Evolutionary conservation across 106 monocot genomes (phyloP).

Genomic region (Gastrodia elata): DNA sequence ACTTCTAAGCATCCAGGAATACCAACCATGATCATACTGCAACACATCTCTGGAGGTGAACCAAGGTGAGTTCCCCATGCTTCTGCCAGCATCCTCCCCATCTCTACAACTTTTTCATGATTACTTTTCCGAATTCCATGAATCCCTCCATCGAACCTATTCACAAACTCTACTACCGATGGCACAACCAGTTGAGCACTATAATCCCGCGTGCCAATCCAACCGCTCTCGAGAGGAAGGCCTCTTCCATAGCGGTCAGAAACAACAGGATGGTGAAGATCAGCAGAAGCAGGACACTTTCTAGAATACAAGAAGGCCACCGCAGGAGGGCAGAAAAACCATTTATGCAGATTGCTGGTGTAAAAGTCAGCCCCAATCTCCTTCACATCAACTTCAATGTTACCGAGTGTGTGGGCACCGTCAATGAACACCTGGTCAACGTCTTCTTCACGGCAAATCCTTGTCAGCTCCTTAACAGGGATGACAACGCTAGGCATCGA

Average conservation of each 20-base stretch:
- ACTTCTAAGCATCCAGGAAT: conserved; percentile 33
- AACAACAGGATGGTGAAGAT: conserved; percentile 51
- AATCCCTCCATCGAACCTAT: conserved; percentile 47
- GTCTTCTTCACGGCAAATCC: conserved; percentile 49
- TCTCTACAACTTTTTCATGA: conserved; percentile 48
- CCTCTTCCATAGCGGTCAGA: conserved; percentile 52
- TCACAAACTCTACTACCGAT: conserved; percentile 30
- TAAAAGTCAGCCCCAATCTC: conserved; percentile 55
- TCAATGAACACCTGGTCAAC: conserved; percentile 59
- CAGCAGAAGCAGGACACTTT: conserved; percentile 7
- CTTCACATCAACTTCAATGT: conserved; percentile 38
- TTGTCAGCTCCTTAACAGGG: conserved; percentile 45
- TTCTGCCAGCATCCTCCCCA: conserved; percentile 45
- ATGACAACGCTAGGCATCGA: conserved; percentile 54
- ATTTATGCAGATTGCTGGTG: conserved; percentile 53
- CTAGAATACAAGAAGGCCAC: conserved; percentile 42
- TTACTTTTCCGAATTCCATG: conserved; percentile 41
- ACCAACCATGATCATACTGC: conserved; percentile 56
- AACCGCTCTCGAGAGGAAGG: conserved; percentile 41
- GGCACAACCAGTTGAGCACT: conserved; percentile 51
- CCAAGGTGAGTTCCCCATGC: conserved; percentile 45
- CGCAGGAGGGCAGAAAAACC: conserved; percentile 62
- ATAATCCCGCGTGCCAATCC: conserved; percentile 54
- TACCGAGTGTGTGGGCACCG: conserved; percentile 47
- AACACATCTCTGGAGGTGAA: conserved; percentile 40